phyloP scores from a whole-genome alignment of 2,329 filamentous ascomycete genomes.

The Epichloe sibirici region DNA sequence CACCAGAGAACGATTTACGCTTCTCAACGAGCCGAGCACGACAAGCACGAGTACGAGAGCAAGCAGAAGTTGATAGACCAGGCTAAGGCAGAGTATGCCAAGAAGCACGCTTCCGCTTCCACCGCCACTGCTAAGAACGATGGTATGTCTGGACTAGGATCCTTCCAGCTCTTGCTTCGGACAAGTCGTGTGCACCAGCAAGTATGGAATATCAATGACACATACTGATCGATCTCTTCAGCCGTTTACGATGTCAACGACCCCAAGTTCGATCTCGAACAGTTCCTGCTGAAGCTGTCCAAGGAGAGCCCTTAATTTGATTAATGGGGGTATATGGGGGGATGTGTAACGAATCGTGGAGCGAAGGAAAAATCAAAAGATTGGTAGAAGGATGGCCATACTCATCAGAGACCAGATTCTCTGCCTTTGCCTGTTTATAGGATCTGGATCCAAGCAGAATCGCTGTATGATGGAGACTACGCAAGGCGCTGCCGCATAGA shows the following conservation, averaged over 20 bases:
- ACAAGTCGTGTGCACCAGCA: background rate
- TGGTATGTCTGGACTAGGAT: conserved; percentile 14
- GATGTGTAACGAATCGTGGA: background rate
- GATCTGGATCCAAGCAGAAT: conserved; percentile 15
- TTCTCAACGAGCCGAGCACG: conserved; percentile 55
- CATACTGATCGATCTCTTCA: conserved; percentile 8
- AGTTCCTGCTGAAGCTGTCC: conserved; percentile 55
- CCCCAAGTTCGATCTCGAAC: conserved; percentile 89
- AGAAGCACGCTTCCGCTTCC: conserved; percentile 49
- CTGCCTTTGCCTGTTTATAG: conserved; percentile 1
- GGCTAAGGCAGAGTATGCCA: conserved; percentile 82
- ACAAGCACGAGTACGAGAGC: conserved; percentile 75
- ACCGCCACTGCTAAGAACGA: conserved; percentile 21
- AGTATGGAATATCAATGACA: background rate
- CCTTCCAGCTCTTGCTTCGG: background rate
- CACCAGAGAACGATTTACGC: conserved; percentile 76
- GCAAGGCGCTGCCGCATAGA: conserved; percentile 36
- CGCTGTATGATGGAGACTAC: conserved; percentile 23
- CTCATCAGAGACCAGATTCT: conserved; percentile 2
- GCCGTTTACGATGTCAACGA: conserved; percentile 54
- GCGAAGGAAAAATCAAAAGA: background rate
- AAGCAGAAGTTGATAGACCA: conserved; percentile 86
- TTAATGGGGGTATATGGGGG: background rate
- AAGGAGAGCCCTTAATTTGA: conserved; percentile 37
- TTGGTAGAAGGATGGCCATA: background rate